Percentiles rank a stretch among this genome's conserved stretches.
phyloP scores from a whole-genome alignment of 352 stramenopile genomes.

The Globisporangium recalcitrans region DNA sequence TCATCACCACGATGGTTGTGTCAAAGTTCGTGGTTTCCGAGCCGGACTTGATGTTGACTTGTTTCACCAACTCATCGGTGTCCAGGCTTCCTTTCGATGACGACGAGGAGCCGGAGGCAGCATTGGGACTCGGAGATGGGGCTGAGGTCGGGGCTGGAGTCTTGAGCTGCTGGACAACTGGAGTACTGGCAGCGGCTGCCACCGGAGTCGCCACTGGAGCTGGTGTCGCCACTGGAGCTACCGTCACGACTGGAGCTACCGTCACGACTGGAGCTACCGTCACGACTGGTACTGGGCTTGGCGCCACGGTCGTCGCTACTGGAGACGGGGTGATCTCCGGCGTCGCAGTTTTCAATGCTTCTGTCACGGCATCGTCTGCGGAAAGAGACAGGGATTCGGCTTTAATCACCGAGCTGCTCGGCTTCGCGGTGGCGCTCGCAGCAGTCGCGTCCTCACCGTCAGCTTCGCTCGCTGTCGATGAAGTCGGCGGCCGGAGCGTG shows the following conservation, averaged over 20 bases:
- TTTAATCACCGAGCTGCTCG: background rate
- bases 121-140: background rate
- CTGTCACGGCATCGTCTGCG: constrained; percentile 15
- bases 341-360: constrained; percentile 12
- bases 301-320: constrained; percentile 6
- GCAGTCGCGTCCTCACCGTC: background rate
- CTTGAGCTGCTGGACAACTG: background rate
- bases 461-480: constrained; percentile 10
- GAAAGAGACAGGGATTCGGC: constrained; percentile 4
- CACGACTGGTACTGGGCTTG: background rate
- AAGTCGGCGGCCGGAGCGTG: constrained; percentile 5
- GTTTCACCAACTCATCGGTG: constrained; percentile 10
- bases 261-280: constrained; percentile 1
- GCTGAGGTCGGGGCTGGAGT: constrained; percentile 7
- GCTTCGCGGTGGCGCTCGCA: background rate
- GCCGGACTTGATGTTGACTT: constrained; percentile 17
- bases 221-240: background rate
- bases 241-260: constrained; percentile 10
- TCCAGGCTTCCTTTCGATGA: background rate
- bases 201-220: background rate
- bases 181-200: background rate
- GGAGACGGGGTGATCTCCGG: constrained; percentile 5
- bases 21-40: constrained; percentile 19
- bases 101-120: constrained; percentile 7
- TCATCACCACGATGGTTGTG: constrained; percentile 49